A percentile compares a stretch with the other conserved stretches of the same genome.
Conservation (phyloP, 2,329 filamentous ascomycete species). For the Venturia nashicola region DNA sequence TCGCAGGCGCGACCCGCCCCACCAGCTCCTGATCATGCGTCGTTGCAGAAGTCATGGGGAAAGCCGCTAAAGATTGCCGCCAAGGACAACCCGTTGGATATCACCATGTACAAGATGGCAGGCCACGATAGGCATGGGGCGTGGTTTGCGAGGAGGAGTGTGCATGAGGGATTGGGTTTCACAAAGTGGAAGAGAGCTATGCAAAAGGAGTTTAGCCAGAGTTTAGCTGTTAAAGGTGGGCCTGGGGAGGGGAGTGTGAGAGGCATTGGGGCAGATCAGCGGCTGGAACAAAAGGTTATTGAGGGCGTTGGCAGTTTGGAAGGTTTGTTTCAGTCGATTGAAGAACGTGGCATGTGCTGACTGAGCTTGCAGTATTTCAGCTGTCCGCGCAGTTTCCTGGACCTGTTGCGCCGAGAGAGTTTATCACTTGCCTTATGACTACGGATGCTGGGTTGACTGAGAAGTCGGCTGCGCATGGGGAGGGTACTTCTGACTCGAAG, state of each 20-base stretch:
- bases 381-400: conserved; percentile 83
- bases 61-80: conserved; percentile 65
- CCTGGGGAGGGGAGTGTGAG: conserved; percentile 66
- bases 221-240: conserved; percentile 55
- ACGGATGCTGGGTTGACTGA: conserved; percentile 42
- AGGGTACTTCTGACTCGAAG: conserved; percentile 15
- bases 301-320: conserved; percentile 51
- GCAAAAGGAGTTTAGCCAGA: conserved; percentile 67
- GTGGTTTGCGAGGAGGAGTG: conserved; percentile 80
- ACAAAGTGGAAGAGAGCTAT: conserved; percentile 66
- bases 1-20: conserved; percentile 39
- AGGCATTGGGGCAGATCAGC: conserved; percentile 72
- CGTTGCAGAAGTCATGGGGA: conserved; percentile 69
- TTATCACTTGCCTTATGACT: conserved; percentile 66
- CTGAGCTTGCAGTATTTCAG: conserved; percentile 54
- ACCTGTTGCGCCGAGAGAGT: conserved; percentile 78
- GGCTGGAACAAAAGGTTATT: conserved; percentile 51
- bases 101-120: conserved; percentile 68
- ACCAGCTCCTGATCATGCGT: conserved; percentile 32
- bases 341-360: neutral
- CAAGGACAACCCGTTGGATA: conserved; percentile 62
- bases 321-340: conserved; percentile 30
- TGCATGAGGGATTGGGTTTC: conserved; percentile 70
- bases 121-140: conserved; percentile 71
- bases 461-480: conserved; percentile 22